Evolutionary conservation across 1,284 basidiomycete species (phyloP).

Genomic region (Apiotrichum mycotoxinovorans): DNA sequence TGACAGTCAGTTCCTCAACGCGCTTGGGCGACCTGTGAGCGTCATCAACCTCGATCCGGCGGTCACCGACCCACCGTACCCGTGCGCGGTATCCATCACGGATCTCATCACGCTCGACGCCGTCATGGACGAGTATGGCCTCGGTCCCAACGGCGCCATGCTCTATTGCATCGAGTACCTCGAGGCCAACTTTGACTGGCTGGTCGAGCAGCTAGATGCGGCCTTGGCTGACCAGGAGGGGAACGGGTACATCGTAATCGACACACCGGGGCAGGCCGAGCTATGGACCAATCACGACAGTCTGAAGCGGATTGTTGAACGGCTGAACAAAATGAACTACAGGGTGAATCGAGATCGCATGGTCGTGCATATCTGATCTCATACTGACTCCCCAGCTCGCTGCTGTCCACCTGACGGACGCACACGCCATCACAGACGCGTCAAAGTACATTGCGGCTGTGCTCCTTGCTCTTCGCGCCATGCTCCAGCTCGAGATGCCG

Average conservation of each 20-base stretch:
- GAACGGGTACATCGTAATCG: constrained; percentile 77
- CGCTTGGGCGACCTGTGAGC: constrained; percentile 76
- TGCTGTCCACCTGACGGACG: constrained; percentile 91
- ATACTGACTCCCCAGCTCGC: too few species aligned
- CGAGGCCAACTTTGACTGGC: constrained; percentile 93
- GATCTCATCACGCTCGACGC: constrained; percentile 82
- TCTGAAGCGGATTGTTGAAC: constrained; percentile 72
- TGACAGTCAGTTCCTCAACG: constrained; percentile 65
- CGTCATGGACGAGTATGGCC: constrained; percentile 76
- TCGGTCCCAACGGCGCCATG: constrained; percentile 97
- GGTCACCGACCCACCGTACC: constrained; percentile 82
- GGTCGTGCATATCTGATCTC: too few species aligned
- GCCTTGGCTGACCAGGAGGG: constrained; percentile 49
- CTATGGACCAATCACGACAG: constrained; percentile 92
- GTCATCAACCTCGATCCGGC: constrained; percentile 96
- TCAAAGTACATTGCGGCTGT: constrained; percentile 92
- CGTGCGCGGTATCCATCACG: constrained; percentile 80
- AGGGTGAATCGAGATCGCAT: constrained; percentile 66
- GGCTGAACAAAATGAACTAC: constrained; percentile 71
- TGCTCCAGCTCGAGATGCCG: constrained; percentile 96
- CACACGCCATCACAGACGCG: constrained; percentile 94
- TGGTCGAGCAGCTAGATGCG: constrained; percentile 66
- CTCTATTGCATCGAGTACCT: constrained; percentile 97
- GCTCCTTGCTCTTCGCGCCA: constrained; percentile 85
- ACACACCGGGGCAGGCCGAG: constrained; percentile 96